Evolutionary conservation across 306 rosid species (phyloP).

Genomic region (Carpinus fangiana): DNA sequence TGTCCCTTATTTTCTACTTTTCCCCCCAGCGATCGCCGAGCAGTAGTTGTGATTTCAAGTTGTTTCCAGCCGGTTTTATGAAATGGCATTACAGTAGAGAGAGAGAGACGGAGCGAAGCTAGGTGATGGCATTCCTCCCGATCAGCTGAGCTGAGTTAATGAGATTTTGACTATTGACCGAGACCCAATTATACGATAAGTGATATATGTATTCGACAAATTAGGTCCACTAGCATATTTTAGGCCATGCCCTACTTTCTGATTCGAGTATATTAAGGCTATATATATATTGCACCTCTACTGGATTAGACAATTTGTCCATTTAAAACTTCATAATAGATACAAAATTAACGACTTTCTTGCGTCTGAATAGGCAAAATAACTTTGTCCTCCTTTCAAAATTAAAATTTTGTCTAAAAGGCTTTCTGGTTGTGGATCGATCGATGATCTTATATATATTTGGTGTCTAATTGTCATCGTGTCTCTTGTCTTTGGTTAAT

Average conservation of each 20-base stretch:
- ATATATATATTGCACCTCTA: not conserved
- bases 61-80: too few relatives aligned
- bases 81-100: too few relatives aligned
- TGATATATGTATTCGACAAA: not conserved
- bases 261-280: not conserved
- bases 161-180: too few relatives aligned
- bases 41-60: too few relatives aligned
- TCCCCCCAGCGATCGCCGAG: not conserved
- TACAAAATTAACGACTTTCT: not conserved
- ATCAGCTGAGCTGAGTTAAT: too few relatives aligned
- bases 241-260: not conserved
- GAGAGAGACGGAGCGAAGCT: not conserved
- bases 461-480: not conserved
- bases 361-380: not conserved
- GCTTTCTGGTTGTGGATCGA: too few relatives aligned
- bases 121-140: not conserved
- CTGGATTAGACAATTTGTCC: not conserved
- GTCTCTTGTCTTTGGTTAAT: not conserved
- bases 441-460: not conserved
- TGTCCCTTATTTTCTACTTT: not conserved
- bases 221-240: not conserved
- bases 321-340: not conserved
- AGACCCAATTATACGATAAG: not conserved
- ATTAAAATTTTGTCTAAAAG: too few relatives aligned
- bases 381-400: too few relatives aligned